Evolutionary conservation across 352 stramenopile species (phyloP).

Genomic region (Achlya hypogyna): DNA sequence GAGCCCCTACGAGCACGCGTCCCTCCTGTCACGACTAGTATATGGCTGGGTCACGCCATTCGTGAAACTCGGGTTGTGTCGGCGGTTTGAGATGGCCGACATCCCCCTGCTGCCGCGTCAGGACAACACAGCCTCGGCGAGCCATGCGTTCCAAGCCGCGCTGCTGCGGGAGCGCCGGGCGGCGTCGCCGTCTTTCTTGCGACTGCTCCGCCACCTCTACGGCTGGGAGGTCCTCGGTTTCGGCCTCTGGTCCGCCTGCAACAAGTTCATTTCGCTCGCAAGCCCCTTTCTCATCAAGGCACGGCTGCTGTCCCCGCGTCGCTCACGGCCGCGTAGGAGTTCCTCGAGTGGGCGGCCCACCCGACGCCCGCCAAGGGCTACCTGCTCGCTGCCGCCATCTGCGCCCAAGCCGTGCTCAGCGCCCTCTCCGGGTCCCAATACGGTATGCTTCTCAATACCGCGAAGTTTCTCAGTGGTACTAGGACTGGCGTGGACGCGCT

Average conservation of each 20-base stretch:
- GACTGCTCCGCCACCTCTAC: slow-evolving; percentile 40
- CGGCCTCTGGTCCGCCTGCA: slow-evolving; percentile 52
- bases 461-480: neutral
- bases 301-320: neutral
- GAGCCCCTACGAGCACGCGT: slow-evolving; percentile 44
- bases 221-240: slow-evolving; percentile 48
- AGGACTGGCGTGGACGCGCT: slow-evolving; percentile 60
- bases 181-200: slow-evolving; percentile 37
- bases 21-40: slow-evolving; percentile 43
- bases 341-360: slow-evolving; percentile 56
- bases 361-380: slow-evolving; percentile 42
- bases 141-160: slow-evolving; percentile 32
- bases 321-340: slow-evolving; percentile 29
- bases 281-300: slow-evolving; percentile 56
- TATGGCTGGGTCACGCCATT: slow-evolving; percentile 64
- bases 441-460: slow-evolving; percentile 3
- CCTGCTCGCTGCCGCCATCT: slow-evolving; percentile 43
- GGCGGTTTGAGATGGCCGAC: slow-evolving; percentile 53
- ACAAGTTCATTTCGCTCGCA: slow-evolving; percentile 59
- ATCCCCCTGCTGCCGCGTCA: slow-evolving; percentile 37
- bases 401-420: slow-evolving; percentile 38
- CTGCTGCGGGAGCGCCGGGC: slow-evolving; percentile 32
- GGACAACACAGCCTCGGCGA: slow-evolving; percentile 43
- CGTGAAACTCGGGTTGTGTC: slow-evolving; percentile 38
- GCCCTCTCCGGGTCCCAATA: slow-evolving; percentile 72